Percentiles rank a stretch among this genome's conserved stretches.
Conservation (phyloP, 2,329 filamentous ascomycete genomes). For the Diatrype stigma region DNA sequence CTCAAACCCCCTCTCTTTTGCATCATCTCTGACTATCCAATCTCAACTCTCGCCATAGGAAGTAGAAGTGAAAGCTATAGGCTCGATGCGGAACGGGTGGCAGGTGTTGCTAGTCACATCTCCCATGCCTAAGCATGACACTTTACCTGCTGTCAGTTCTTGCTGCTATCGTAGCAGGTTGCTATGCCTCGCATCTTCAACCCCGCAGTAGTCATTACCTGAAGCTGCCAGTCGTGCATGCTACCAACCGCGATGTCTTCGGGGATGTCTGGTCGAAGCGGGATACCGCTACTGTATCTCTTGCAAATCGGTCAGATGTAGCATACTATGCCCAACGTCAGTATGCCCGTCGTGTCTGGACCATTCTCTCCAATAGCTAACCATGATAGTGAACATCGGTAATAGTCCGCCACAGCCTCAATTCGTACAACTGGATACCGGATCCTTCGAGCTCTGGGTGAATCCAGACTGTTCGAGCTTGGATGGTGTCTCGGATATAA, state of each 20-base stretch:
- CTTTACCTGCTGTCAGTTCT: constrained; percentile 7
- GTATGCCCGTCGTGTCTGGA: constrained; percentile 9
- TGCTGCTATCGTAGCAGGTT: constrained; percentile 18
- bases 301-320: constrained; percentile 49
- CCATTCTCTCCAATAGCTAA: constrained; percentile 11
- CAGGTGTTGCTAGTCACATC: neutral
- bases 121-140: constrained; percentile 1
- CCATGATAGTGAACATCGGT: constrained; percentile 42
- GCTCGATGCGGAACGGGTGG: constrained; percentile 10
- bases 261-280: constrained; percentile 34
- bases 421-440: constrained; percentile 54
- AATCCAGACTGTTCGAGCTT: constrained; percentile 56
- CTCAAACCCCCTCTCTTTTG: no score
- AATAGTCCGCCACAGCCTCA: constrained; percentile 51
- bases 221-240: constrained; percentile 40
- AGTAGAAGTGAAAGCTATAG: no score
- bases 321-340: constrained; percentile 49
- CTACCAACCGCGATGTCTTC: constrained; percentile 37
- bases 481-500: constrained; percentile 30
- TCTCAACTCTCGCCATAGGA: no score
- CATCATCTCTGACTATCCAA: no score
- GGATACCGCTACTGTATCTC: constrained; percentile 34
- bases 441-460: constrained; percentile 58
- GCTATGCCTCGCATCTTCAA: constrained; percentile 11
- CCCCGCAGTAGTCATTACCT: constrained; percentile 34